Evolutionary conservation across 768 basidiomycete species (phyloP).

Genomic region (Leccinum rimulosum): DNA sequence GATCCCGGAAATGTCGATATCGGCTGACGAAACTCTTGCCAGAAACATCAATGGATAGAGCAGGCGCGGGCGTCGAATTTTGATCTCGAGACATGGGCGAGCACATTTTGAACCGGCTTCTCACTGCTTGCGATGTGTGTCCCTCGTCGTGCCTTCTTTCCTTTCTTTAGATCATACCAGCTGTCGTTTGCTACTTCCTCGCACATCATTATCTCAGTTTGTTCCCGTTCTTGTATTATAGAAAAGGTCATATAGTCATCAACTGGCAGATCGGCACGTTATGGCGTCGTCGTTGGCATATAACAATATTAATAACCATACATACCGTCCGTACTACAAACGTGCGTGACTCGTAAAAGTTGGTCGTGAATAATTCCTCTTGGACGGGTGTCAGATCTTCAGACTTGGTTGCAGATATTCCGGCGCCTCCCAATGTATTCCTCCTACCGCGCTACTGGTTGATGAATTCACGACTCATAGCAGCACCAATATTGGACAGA

Average conservation of each 20-base stretch:
- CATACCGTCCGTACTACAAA: not conserved
- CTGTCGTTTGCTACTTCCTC: conserved; percentile 26
- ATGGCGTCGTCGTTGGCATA: not conserved
- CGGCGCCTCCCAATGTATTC: not conserved
- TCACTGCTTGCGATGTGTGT: conserved; percentile 12
- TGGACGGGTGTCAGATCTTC: not conserved
- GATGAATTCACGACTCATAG: conserved; percentile 1
- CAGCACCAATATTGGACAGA: conserved; percentile 17
- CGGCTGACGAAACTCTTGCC: conserved; percentile 10
- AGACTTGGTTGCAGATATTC: not conserved
- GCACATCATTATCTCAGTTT: conserved; percentile 31
- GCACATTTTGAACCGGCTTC: conserved; percentile 52
- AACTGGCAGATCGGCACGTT: not conserved
- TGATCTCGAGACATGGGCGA: conserved; percentile 80
- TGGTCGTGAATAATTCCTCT: not conserved
- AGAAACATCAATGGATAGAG: conserved; percentile 79
- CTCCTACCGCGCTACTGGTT: not conserved
- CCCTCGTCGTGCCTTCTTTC: conserved; percentile 7
- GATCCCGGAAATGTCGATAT: not conserved
- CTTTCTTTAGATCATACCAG: conserved; percentile 25
- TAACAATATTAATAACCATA: not conserved
- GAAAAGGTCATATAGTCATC: conserved; percentile 16
- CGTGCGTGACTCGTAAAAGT: not conserved
- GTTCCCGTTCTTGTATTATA: conserved; percentile 33
- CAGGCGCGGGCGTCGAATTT: conserved; percentile 56